Base-by-base conservation (phyloP, 805 yeast species). In the Candida adriatica region DNA sequence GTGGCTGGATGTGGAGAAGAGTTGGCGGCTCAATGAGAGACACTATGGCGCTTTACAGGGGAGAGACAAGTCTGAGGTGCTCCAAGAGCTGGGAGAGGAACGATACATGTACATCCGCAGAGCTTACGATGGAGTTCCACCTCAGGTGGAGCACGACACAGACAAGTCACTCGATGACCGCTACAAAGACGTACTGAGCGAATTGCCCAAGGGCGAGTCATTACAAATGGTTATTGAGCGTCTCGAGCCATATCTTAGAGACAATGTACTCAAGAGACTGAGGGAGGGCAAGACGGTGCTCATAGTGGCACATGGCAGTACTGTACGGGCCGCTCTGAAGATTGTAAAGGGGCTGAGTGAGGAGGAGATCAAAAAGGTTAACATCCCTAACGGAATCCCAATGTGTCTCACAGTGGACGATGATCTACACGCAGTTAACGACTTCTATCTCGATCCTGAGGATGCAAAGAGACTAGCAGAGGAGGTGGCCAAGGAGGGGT, bases 21-120 rank as follows among this genome's bases (percentile, higher is more conserved):
- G 79, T 5, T 82, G 90, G 90, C 70, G 90, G 59, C 59, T 82
- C 49, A 82, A 82, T 58, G 94, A 82, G 57, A 72, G 94, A 58
- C 94, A 82, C 60, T 82, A 82, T 61, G 94, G 94, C 39, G 73
- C 75, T 26, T 68, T 83, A 61, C 92, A 82, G 61, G 94, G 94
- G 30, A 70, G 73, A 50, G 72, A 79, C 43, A 83, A 83, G 59
- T 78, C 76, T 21, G 72, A 72, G 26, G 72, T 84, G 18, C 59
- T 81, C 47, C 61, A 67, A 42, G 61, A 71, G 46, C 78, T 75
- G 53, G 94, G 94, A 25, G 64, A 75, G 47, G 81, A 78, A 41
- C 62, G 80, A 58, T 83, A 78, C 62, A 81, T 78, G 76, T 72
- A 61, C 47, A 78, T 84, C 72, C 75, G 94, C 66, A 70, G 94